Base-by-base conservation (phyloP, 306 rosid genomes). In the Gleditsia sinensis region DNA sequence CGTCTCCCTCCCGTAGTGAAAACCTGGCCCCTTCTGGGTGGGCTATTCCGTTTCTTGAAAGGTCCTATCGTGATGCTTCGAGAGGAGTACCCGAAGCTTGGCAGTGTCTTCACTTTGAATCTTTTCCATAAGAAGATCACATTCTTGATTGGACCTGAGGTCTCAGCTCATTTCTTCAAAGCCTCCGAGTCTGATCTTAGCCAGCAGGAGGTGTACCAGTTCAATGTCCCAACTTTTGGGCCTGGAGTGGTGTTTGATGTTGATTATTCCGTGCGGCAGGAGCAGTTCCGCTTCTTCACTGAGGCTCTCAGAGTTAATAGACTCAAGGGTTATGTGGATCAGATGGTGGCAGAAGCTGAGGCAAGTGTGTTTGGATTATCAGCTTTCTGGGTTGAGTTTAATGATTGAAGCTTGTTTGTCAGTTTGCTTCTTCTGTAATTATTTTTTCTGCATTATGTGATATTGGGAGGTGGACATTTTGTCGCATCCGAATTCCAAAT, bases 171-270 rank as follows among this genome's bases (percentile, higher is more conserved):
- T 75, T 94, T 94, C 70, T 91, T 94, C 48, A 94, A 94, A 75
- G 98, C 98, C 4, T 37, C 93, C 0, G 98, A 91, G 81, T 57
- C 91, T 48, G 97, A 94, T 76, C 93, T 91, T 24, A 94, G 97
- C 78, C 99, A 94, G 79, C 98, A 94, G 71, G 97, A 90, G 81
- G 97, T 94, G 37, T 92, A 90, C 58, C 95, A 85, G 84, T 94
- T 94, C 88, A 94, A 94, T 81, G 97, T 94, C 34, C 96, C 98
- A 0, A 94, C 97, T 64, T 94, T 92, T 23, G 98, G 98, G 4
- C 97, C 97, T 10, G 97, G 97, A 1, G 98, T 94, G 20, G 98
- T 90, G 9, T 94, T 94, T 46, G 98, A 94, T 73, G 97, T 94
- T 69, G 98, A 94, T 73, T 94, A 94, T 64, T 85, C 96, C 0